These are phyloP conservation scores for Lepidium africanum DNA, from an alignment of 345 rosid species.

Conservation along the genomic window DNA sequence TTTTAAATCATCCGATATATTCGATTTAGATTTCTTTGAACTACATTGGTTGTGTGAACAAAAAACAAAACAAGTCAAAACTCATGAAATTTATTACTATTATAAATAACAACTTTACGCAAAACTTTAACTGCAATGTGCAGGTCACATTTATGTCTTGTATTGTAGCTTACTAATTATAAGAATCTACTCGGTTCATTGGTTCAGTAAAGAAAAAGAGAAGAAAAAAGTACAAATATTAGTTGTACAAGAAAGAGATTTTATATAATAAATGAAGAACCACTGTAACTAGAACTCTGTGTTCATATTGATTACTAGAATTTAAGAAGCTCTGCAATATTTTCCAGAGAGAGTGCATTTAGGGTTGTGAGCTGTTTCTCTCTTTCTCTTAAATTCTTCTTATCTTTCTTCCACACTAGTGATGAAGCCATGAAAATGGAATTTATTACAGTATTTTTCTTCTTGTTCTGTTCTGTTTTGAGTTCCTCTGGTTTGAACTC, in stretches of 20 bases:
- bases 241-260: conserved; percentile 14
- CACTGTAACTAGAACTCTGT: conserved; percentile 23
- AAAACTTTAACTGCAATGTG: neutral
- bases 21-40: neutral
- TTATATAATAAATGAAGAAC: conserved; percentile 23
- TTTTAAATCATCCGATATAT: neutral
- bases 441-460: neutral
- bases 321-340: conserved; percentile 25
- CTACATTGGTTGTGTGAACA: neutral
- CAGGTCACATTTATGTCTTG: conserved; percentile 6
- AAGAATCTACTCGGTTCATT: conserved; percentile 14
- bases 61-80: neutral
- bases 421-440: conserved; percentile 27
- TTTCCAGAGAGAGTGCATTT: conserved; percentile 15
- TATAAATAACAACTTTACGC: neutral
- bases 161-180: conserved; percentile 16
- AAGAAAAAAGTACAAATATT: conserved; percentile 7
- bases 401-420: neutral
- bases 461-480: conserved; percentile 11
- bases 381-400: neutral
- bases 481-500: conserved; percentile 37
- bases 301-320: conserved; percentile 17
- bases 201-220: conserved; percentile 18
- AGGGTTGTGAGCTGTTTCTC: conserved; percentile 23
- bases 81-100: neutral